A percentile compares a stretch with the other conserved stretches of the same genome.
Conservation (phyloP, 306 rosid species). For the Quercus robur region DNA sequence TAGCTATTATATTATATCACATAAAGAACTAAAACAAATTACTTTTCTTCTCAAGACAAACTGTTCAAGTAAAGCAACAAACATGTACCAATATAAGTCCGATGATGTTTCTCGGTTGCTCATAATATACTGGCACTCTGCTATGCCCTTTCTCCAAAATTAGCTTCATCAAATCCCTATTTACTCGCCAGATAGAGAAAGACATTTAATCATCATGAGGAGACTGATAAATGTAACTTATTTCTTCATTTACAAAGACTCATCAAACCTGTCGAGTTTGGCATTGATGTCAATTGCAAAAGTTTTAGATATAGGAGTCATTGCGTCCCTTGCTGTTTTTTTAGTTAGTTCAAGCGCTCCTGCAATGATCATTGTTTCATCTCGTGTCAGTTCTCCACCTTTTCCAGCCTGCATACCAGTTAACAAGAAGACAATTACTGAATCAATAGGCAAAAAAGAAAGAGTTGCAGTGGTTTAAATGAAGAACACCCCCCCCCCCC, state of each 20-base stretch:
- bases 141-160: slow-evolving; percentile 91
- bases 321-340: slow-evolving; percentile 82
- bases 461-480: no score
- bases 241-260: not conserved
- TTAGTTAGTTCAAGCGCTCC: slow-evolving; percentile 91
- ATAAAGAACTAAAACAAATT: not conserved
- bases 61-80: not conserved
- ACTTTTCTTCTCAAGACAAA: not conserved
- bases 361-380: slow-evolving; percentile 91
- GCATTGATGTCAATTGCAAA: slow-evolving; percentile 75
- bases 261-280: slow-evolving; percentile 64
- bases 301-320: slow-evolving; percentile 79
- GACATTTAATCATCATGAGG: not conserved
- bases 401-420: slow-evolving; percentile 78
- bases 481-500: no score
- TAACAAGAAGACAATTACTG: not conserved
- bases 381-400: slow-evolving; percentile 93
- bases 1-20: no score
- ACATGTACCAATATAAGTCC: slow-evolving; percentile 74
- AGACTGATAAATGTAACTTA: not conserved
- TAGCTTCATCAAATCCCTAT: slow-evolving; percentile 68
- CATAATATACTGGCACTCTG: slow-evolving; percentile 93
- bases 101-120: slow-evolving; percentile 76
- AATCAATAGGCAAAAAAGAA: not conserved
- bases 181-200: not conserved